phyloP scores from a whole-genome alignment of 2,329 filamentous ascomycete species.

The Diaporthe sp. region DNA sequence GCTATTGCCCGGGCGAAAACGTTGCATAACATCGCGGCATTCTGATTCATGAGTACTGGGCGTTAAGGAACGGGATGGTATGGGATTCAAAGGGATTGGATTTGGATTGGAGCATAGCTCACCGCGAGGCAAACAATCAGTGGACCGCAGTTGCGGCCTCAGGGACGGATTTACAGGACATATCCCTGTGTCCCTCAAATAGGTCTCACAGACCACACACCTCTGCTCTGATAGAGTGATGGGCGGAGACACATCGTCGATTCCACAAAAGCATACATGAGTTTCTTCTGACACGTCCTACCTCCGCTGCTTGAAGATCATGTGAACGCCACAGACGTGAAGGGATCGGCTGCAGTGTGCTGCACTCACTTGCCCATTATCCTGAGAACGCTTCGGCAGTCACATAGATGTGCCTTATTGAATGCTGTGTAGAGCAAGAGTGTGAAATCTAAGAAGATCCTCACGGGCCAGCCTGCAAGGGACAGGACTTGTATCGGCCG shows the following conservation, averaged over 20 bases:
- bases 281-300: neutral
- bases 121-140: neutral
- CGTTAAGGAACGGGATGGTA: conserved; percentile 30
- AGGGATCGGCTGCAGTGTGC: neutral
- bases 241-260: neutral
- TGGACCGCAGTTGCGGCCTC: neutral
- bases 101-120: neutral
- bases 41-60: conserved; percentile 17
- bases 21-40: conserved; percentile 30
- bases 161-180: conserved; percentile 31
- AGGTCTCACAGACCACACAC: neutral
- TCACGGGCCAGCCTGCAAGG: too few relatives aligned
- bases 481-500: too few relatives aligned
- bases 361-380: neutral
- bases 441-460: too few relatives aligned
- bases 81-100: neutral
- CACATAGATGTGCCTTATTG: too few relatives aligned
- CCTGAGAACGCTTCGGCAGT: neutral
- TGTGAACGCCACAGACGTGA: neutral
- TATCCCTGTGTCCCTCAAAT: neutral
- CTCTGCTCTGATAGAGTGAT: conserved; percentile 23
- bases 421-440: too few relatives aligned
- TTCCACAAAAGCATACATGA: conserved; percentile 32
- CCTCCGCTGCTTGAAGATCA: neutral
- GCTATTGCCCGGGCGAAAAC: conserved; percentile 1